phyloP scores from a whole-genome alignment of 2,329 filamentous ascomycete species.

The Talaromyces sp. region DNA sequence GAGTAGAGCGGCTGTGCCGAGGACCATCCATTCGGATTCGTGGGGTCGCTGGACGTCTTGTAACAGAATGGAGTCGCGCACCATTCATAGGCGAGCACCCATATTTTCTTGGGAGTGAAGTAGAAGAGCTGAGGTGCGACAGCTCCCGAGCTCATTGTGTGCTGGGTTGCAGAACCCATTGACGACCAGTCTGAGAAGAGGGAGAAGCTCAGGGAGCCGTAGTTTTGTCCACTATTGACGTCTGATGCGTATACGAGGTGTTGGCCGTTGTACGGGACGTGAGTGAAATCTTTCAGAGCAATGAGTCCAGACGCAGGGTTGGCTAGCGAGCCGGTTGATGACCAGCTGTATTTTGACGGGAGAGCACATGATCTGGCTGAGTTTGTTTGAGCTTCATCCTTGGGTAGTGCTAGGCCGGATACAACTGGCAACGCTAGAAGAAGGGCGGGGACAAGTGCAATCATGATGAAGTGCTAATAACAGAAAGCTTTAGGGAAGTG shows the following conservation, averaged over 20 bases:
- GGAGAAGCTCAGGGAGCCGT: constrained; percentile 60
- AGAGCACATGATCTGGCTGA: constrained; percentile 46
- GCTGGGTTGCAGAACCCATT: constrained; percentile 56
- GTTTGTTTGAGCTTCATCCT: background rate
- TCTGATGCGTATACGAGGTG: constrained; percentile 61
- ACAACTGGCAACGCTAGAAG: background rate
- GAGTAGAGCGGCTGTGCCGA: constrained; percentile 55
- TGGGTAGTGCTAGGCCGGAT: background rate
- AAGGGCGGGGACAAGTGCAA: background rate
- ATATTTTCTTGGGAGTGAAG: constrained; percentile 60
- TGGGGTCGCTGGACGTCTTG: constrained; percentile 58
- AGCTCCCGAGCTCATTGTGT: constrained; percentile 45
- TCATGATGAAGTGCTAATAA: background rate
- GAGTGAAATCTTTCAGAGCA: constrained; percentile 64
- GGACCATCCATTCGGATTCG: constrained; percentile 59
- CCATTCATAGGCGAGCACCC: constrained; percentile 67
- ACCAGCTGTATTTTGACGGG: constrained; percentile 58
- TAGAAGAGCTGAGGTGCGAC: constrained; percentile 65
- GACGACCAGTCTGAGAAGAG: constrained; percentile 55
- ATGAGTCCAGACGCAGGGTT: constrained; percentile 55
- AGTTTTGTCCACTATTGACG: constrained; percentile 46
- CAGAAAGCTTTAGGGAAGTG: background rate
- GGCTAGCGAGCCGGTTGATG: constrained; percentile 52
- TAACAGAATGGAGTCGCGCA: constrained; percentile 61
- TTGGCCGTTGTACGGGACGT: constrained; percentile 55